A percentile compares a stretch with the other conserved stretches of the same genome.
phyloP scores from a whole-genome alignment of 192 early-diverging fungal genomes.

The Coemansia sp. region DNA sequence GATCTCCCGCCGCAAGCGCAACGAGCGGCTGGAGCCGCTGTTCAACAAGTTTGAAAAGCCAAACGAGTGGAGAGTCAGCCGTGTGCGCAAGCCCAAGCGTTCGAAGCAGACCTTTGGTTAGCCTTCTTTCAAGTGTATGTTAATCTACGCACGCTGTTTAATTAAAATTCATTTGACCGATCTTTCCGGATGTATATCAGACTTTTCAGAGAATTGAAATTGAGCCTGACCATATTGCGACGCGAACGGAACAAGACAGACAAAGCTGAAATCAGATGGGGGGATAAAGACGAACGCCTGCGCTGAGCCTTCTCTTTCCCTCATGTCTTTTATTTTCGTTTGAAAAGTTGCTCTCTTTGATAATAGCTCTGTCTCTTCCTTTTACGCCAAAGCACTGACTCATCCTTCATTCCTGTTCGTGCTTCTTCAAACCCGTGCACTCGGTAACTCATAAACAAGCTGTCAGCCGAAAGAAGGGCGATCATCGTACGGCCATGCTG shows the following conservation, averaged over 20 bases:
- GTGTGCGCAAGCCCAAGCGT: conserved; percentile 66
- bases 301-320: neutral
- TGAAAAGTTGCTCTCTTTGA: no score
- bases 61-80: conserved; percentile 93
- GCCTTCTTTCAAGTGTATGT: neutral
- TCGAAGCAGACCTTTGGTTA: conserved; percentile 80
- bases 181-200: no score
- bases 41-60: conserved; percentile 92
- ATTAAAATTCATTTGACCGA: no score
- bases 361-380: neutral
- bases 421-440: neutral
- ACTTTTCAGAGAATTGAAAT: neutral
- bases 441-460: neutral
- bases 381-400: neutral
- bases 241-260: neutral
- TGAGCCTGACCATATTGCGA: neutral
- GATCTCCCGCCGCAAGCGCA: conserved; percentile 88
- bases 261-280: neutral
- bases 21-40: conserved; percentile 93
- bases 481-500: neutral
- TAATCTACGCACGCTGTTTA: neutral
- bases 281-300: neutral
- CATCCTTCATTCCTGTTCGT: neutral
- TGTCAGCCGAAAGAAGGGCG: neutral
- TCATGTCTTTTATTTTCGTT: neutral